Evolutionary conservation across 768 basidiomycete genomes (phyloP).

Genomic region (Suillus fuscotomentosus): DNA sequence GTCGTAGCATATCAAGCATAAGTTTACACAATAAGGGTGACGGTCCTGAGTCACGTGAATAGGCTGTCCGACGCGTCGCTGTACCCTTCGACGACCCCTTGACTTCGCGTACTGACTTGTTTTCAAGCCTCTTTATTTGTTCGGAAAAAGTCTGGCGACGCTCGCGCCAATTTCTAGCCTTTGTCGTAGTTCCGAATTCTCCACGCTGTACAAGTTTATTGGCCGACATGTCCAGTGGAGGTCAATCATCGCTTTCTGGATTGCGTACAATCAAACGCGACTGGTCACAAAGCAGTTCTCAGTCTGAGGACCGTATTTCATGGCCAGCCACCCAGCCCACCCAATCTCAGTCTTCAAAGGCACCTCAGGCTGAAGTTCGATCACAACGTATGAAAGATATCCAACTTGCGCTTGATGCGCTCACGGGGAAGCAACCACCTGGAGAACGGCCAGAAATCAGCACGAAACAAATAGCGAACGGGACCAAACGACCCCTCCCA

Average conservation of each 20-base stretch:
- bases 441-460: slow-evolving; percentile 14
- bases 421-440: slow-evolving; percentile 26
- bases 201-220: not conserved
- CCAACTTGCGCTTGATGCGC: slow-evolving; percentile 53
- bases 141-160: not conserved
- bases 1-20: too few species aligned
- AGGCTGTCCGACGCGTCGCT: not conserved
- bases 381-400: slow-evolving; percentile 54
- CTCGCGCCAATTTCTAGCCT: too few species aligned
- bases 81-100: not conserved
- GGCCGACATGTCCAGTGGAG: slow-evolving; percentile 23
- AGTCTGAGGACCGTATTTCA: slow-evolving; percentile 34
- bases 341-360: slow-evolving; percentile 15
- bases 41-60: not conserved
- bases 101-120: not conserved
- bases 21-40: not conserved
- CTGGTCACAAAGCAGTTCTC: slow-evolving; percentile 49
- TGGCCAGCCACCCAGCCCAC: slow-evolving; percentile 38
- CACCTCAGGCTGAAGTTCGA: slow-evolving; percentile 13
- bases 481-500: slow-evolving; percentile 34
- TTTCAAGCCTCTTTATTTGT: not conserved
- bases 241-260: slow-evolving; percentile 49
- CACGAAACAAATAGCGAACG: slow-evolving; percentile 18
- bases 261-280: slow-evolving; percentile 61
- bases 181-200: not conserved